Evolutionary conservation across 2,329 filamentous ascomycete genomes (phyloP).

Genomic region (Colletotrichum noveboracense): DNA sequence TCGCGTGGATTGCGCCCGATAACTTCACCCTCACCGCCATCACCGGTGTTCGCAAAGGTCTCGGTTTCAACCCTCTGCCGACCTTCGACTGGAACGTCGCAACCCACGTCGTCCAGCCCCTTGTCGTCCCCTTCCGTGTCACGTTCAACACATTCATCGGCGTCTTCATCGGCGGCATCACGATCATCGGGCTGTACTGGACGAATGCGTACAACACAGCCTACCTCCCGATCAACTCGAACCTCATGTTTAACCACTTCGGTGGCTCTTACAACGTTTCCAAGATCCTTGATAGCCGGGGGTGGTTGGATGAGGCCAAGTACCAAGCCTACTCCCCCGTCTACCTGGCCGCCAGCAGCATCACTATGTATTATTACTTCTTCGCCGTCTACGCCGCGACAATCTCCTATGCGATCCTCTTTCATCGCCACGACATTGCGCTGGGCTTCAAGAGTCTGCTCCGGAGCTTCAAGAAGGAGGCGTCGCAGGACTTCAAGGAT

Average conservation of each 20-base stretch:
- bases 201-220: slow-evolving; percentile 38
- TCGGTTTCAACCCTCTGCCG: slow-evolving; percentile 42
- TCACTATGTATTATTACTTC: slow-evolving; percentile 41
- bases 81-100: slow-evolving; percentile 47
- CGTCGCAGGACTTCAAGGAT: slow-evolving; percentile 32
- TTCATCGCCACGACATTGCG: slow-evolving; percentile 42
- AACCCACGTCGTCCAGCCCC: slow-evolving; percentile 32
- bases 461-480: slow-evolving; percentile 30
- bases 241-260: slow-evolving; percentile 43
- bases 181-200: slow-evolving; percentile 35
- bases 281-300: slow-evolving; percentile 33
- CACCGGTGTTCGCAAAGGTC: slow-evolving; percentile 38
- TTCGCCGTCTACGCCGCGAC: slow-evolving; percentile 46
- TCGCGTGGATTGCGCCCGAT: slow-evolving; percentile 53
- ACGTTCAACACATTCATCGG: slow-evolving; percentile 36
- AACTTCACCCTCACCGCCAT: slow-evolving; percentile 39
- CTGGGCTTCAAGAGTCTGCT: slow-evolving; percentile 39
- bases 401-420: slow-evolving; percentile 44
- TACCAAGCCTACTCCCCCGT: slow-evolving; percentile 47
- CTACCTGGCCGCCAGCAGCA: slow-evolving; percentile 42
- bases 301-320: slow-evolving; percentile 38
- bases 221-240: slow-evolving; percentile 46
- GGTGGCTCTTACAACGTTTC: slow-evolving; percentile 41
- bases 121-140: slow-evolving; percentile 33
- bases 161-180: slow-evolving; percentile 29